Percentiles rank a stretch among this genome's conserved stretches.
phyloP scores from a whole-genome alignment of 805 yeast species.

The Candida suzukii region DNA sequence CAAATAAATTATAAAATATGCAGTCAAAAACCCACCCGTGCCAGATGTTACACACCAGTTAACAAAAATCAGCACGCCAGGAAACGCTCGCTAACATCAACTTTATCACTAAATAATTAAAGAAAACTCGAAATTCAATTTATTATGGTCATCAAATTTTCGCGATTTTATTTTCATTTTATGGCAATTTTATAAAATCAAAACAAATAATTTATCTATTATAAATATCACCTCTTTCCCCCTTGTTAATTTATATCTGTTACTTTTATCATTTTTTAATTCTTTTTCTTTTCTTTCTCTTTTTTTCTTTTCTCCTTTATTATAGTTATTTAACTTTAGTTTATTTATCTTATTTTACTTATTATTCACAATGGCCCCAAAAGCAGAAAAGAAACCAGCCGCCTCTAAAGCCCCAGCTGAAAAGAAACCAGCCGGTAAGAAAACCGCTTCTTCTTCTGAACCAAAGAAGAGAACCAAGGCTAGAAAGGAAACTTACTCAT shows the following conservation, averaged over 20 bases:
- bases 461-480: conserved; percentile 90
- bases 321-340: neutral
- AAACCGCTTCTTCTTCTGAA: conserved; percentile 76
- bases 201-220: neutral
- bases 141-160: conserved; percentile 4
- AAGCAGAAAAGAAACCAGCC: conserved; percentile 63
- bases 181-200: neutral
- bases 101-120: neutral
- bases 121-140: conserved; percentile 1
- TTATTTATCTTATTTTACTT: neutral
- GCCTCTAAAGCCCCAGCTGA: conserved; percentile 98
- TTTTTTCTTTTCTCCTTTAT: neutral
- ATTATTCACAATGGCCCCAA: conserved; percentile 52
- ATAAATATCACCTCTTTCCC: neutral
- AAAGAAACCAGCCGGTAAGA: conserved; percentile 88
- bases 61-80: too few relatives aligned
- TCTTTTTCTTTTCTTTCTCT: neutral
- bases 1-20: too few relatives aligned
- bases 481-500: conserved; percentile 97
- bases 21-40: too few relatives aligned
- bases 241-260: neutral
- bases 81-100: conserved; percentile 4
- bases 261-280: conserved; percentile 1
- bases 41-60: too few relatives aligned
- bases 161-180: neutral